Evolutionary conservation across 768 basidiomycete species (phyloP), one percentile per base, ranked within the genome.

Genomic region (Boletus rex-veris): DNA sequence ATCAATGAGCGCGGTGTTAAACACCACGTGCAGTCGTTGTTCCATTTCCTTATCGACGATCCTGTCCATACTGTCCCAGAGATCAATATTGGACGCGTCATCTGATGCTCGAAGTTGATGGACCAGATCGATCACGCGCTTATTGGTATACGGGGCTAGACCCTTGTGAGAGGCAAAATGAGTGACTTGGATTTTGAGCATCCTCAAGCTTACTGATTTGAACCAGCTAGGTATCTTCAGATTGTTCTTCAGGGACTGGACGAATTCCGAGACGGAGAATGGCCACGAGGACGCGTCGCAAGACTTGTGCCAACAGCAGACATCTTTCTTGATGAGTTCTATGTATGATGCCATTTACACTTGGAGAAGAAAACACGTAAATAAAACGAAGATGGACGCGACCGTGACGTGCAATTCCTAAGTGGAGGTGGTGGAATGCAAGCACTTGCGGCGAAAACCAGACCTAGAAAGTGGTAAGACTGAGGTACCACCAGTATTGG

Each of bases 221-320:
- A 54, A 28, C 41, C 46, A 48, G 7, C 31, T 16, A 6, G 55
- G 55, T 28, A 57, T 9, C 15, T 30, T 57, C 31, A 57, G 18
- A 5, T 40, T 19, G 31, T n/a, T 40, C 11, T 36, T n/a, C 4
- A 54, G 26, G n/a, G 43, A 49, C 12, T 10, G 55, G 18, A 35
- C 38, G 35, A 57, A 24, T 21, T 50, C 7, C 15, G 28, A 28
- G 35, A 50, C 19, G 15, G 12, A n/a, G 16, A 28, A 19, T 40
- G 52, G 53, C 46, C 52, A 53, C 18, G 26, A 49, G 7, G 52
- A 37, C 15, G 12, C 5, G 41, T 50, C 12, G 33, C 9, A 4
- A 14, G 35, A 12, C 7, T n/a, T 2, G 28, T 54, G 52, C n/a
- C n/a, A n/a, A 36, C 5, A 9, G 26, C 7, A 9, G 4, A 24